Evolutionary conservation across 2,329 filamentous ascomycete species (phyloP).

Genomic region (Sphaerulina populicola): DNA sequence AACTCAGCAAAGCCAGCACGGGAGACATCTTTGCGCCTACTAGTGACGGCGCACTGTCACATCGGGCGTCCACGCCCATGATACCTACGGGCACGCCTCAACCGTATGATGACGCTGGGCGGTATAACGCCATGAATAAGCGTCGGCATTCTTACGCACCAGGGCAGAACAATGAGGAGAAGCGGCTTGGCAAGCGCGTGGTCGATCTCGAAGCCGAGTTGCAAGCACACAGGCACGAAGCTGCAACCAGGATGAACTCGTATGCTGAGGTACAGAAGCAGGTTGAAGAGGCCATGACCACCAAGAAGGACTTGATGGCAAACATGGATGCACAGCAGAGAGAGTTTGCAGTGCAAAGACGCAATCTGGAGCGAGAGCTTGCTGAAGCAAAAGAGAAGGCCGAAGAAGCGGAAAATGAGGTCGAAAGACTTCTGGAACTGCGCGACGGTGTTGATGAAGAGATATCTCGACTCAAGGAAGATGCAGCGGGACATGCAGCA

Average conservation of each 20-base stretch:
- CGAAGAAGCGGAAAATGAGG: conserved; percentile 85
- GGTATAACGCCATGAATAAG: conserved; percentile 22
- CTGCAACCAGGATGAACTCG: conserved; percentile 45
- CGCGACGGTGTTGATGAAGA: conserved; percentile 73
- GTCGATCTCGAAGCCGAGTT: conserved; percentile 70
- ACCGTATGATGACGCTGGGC: conserved; percentile 21
- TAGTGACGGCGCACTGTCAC: conserved; percentile 20
- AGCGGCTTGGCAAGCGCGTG: conserved; percentile 53
- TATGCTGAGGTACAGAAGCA: conserved; percentile 57
- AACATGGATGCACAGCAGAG: conserved; percentile 89
- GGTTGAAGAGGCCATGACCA: conserved; percentile 79
- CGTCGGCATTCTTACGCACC: conserved; percentile 55
- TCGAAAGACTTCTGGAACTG: conserved; percentile 74
- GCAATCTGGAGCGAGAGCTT: conserved; percentile 72
- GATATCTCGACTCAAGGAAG: conserved; percentile 52
- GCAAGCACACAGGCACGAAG: conserved; percentile 64
- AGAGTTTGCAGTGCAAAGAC: conserved; percentile 79
- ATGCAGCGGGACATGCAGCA: conserved; percentile 53
- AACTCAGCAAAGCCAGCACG: conserved; percentile 40
- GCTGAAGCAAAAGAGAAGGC: conserved; percentile 65
- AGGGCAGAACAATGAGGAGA: conserved; percentile 55
- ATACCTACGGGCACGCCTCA: conserved; percentile 13
- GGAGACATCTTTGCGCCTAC: conserved; percentile 31
- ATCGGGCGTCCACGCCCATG: conserved; percentile 20
- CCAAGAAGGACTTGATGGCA: conserved; percentile 84